Conservation (phyloP, 1,284 basidiomycete species). For the Anthracocystis panici-leucophaei region DNA sequence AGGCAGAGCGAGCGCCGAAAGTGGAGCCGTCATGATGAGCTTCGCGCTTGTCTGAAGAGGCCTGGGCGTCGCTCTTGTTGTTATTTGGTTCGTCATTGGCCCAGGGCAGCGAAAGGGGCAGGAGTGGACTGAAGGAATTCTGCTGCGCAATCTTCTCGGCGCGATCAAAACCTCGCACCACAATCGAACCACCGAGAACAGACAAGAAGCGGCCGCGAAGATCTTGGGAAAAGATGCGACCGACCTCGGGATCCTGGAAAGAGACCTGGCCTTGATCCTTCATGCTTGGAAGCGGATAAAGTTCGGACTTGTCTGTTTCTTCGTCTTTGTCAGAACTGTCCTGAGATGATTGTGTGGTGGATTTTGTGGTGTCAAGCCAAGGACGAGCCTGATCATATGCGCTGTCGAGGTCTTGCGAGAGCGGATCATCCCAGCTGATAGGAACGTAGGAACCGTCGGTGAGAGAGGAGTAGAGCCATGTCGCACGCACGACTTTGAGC, state of each 20-base stretch:
- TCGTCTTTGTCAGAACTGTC: slow-evolving; percentile 25
- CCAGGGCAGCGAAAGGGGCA: slow-evolving; percentile 47
- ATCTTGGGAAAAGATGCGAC: slow-evolving; percentile 67
- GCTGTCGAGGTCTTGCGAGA: slow-evolving; percentile 67
- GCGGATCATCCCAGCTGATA: slow-evolving; percentile 62
- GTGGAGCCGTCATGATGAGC: slow-evolving; percentile 34
- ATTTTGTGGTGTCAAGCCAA: slow-evolving; percentile 41
- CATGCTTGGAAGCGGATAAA: slow-evolving; percentile 58
- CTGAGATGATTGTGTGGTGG: slow-evolving; percentile 23
- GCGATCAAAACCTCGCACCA: slow-evolving; percentile 62
- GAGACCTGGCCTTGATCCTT: slow-evolving; percentile 62
- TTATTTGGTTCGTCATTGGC: slow-evolving; percentile 22
- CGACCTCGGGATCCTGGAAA: slow-evolving; percentile 64
- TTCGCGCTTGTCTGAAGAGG: slow-evolving; percentile 12
- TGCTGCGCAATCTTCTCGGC: slow-evolving; percentile 50
- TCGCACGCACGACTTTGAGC: slow-evolving; percentile 66
- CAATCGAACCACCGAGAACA: slow-evolving; percentile 59
- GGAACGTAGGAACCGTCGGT: slow-evolving; percentile 55
- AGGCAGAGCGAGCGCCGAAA: slow-evolving; percentile 36
- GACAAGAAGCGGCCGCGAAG: slow-evolving; percentile 57
- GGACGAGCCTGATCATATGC: slow-evolving; percentile 69
- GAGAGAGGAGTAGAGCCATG: slow-evolving; percentile 70
- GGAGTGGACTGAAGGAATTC: slow-evolving; percentile 34
- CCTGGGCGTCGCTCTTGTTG: not conserved
- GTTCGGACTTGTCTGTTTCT: slow-evolving; percentile 50